A percentile compares a stretch with the other conserved stretches of the same genome.
These are phyloP conservation scores for Lithospermum erythrorhizon DNA, from an alignment of 257 asterid genomes.

Conservation along the genomic window DNA sequence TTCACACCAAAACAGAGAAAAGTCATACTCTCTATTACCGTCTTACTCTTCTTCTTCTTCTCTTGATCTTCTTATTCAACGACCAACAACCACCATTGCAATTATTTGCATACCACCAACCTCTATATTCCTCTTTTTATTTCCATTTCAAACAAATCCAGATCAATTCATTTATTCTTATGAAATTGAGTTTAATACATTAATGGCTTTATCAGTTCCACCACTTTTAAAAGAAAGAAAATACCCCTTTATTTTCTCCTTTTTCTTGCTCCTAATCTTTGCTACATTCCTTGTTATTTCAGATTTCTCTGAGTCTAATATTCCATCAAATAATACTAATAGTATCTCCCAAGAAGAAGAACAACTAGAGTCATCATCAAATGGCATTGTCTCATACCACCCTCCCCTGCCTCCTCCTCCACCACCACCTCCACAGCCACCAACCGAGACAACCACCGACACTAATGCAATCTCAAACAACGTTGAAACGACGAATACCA, in stretches of 20 bases:
- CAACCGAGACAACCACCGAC: constrained; percentile 3
- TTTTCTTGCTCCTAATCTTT: constrained; percentile 48
- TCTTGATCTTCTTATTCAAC: too few relatives aligned
- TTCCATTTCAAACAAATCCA: neutral
- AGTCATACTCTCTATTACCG: too few relatives aligned
- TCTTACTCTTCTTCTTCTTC: too few relatives aligned
- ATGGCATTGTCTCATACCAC: neutral
- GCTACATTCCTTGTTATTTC: constrained; percentile 58
- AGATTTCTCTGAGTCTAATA: constrained; percentile 39
- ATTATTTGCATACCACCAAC: too few relatives aligned
- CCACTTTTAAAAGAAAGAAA: constrained; percentile 53
- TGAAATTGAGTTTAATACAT: neutral
- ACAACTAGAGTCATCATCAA: constrained; percentile 14
- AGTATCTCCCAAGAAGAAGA: constrained; percentile 9
- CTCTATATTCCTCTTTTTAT: too few relatives aligned
- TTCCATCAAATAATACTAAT: constrained; percentile 30
- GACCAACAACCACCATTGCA: too few relatives aligned
- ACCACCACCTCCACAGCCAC: neutral
- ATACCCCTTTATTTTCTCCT: constrained; percentile 56
- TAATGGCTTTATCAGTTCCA: constrained; percentile 43
- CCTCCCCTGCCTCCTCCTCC: too few relatives aligned
- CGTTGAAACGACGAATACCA: neutral
- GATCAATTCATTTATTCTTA: neutral
- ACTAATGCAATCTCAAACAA: neutral
- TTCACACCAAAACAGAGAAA: too few relatives aligned